These are phyloP conservation scores for Euphorbia peplus DNA, from an alignment of 345 rosid genomes.

Conservation along the genomic window DNA sequence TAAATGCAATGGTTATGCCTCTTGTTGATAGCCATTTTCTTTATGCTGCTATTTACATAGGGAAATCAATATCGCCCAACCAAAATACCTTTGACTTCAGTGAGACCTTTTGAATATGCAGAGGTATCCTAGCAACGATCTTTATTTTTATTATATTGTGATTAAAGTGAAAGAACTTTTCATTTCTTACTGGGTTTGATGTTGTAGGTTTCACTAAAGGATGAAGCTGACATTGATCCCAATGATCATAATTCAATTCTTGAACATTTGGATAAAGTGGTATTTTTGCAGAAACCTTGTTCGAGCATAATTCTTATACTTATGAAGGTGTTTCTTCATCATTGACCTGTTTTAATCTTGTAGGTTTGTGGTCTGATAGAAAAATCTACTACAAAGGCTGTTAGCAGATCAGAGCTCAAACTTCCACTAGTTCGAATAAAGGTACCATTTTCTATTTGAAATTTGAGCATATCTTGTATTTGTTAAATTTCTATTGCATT, in stretches of 20 bases:
- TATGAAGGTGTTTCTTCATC: neutral
- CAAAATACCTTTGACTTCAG: slow-evolving; percentile 91
- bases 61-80: slow-evolving; percentile 98
- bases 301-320: slow-evolving; percentile 4
- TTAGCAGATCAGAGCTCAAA: slow-evolving; percentile 58
- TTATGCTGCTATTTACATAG: slow-evolving; percentile 31
- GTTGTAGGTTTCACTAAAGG: slow-evolving; percentile 80
- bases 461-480: slow-evolving; percentile 5
- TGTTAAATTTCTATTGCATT: neutral
- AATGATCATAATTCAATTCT: slow-evolving; percentile 93
- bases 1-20: slow-evolving; percentile 11
- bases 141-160: slow-evolving; percentile 11
- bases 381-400: slow-evolving; percentile 57
- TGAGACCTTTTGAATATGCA: slow-evolving; percentile 87
- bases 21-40: slow-evolving; percentile 4
- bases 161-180: slow-evolving; percentile 6
- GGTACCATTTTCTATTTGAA: slow-evolving; percentile 45
- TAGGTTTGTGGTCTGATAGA: slow-evolving; percentile 84
- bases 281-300: slow-evolving; percentile 29
- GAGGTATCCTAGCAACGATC: slow-evolving; percentile 47
- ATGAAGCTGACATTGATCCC: slow-evolving; percentile 77
- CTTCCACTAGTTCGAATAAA: slow-evolving; percentile 87
- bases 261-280: slow-evolving; percentile 92
- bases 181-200: slow-evolving; percentile 27
- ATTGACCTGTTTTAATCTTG: slow-evolving; percentile 18